Conservation (phyloP, 345 rosid species). For the rapeseed (Brassica napus) region DNA sequence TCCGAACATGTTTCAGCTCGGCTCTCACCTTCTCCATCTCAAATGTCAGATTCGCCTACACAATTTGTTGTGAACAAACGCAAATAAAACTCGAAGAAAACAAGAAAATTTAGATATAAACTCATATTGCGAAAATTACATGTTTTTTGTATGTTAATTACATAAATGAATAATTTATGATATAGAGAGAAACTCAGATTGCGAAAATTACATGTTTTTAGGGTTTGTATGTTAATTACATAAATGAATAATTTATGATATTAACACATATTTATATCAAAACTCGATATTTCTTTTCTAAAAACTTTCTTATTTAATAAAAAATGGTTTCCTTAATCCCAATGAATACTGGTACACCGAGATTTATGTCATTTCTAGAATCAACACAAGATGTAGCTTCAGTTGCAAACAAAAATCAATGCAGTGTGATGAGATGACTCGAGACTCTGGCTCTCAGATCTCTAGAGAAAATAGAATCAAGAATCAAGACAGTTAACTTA, state of each 20-base stretch:
- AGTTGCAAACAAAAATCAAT: not conserved
- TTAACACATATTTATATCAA: too few relatives aligned
- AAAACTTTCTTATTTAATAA: too few relatives aligned
- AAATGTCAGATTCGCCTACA: slow-evolving; percentile 61
- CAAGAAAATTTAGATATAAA: too few relatives aligned
- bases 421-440: not conserved
- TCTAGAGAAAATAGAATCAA: not conserved
- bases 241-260: too few relatives aligned
- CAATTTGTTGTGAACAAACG: not conserved
- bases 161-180: too few relatives aligned
- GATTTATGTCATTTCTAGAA: not conserved
- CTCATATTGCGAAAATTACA: not conserved
- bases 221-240: too few relatives aligned
- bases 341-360: not conserved
- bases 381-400: not conserved
- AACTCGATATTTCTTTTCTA: too few relatives aligned
- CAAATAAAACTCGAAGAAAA: too few relatives aligned
- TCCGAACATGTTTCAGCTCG: slow-evolving; percentile 80
- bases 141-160: too few relatives aligned
- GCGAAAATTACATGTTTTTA: too few relatives aligned
- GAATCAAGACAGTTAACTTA: slow-evolving; percentile 20
- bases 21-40: slow-evolving; percentile 88
- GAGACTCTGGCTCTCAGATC: not conserved
- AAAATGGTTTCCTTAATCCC: too few relatives aligned
- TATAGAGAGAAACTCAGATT: not conserved